phyloP scores from a whole-genome alignment of 2,329 filamentous ascomycete species.

The Calonectria multiphialidica region DNA sequence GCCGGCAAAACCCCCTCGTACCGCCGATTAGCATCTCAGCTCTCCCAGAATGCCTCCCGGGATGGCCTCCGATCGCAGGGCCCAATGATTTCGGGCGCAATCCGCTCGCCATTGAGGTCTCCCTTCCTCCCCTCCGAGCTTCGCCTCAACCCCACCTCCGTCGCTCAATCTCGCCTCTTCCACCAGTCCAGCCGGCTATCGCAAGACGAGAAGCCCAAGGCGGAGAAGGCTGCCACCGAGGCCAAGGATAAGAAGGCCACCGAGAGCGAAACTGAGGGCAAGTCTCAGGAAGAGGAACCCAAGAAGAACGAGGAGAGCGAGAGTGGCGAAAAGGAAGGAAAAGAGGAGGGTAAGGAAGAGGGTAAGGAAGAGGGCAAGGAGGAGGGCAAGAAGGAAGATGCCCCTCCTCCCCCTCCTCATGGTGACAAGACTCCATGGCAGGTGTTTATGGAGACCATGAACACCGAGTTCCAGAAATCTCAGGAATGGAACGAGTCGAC shows the following conservation, averaged over 20 bases:
- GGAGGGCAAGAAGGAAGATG: conserved; percentile 74
- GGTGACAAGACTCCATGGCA: conserved; percentile 99
- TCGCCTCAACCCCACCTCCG: conserved; percentile 48
- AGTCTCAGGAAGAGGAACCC: conserved; percentile 57
- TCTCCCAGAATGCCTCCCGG: conserved; percentile 44
- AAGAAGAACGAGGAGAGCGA: conserved; percentile 56
- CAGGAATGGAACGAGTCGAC: conserved; percentile 99
- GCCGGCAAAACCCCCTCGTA: conserved; percentile 61
- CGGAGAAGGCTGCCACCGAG: conserved; percentile 50
- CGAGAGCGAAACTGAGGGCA: conserved; percentile 45
- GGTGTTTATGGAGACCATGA: conserved; percentile 97
- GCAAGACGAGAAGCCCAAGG: conserved; percentile 52
- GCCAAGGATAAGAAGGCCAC: conserved; percentile 55
- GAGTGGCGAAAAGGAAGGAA: conserved; percentile 49
- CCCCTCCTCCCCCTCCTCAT: conserved; percentile 91
- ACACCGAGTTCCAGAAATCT: conserved; percentile 92
- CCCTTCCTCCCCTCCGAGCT: conserved; percentile 55
- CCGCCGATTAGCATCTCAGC: conserved; percentile 58
- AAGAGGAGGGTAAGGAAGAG: conserved; percentile 62
- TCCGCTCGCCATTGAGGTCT: conserved; percentile 57
- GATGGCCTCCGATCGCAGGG: conserved; percentile 44
- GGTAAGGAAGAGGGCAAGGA: conserved; percentile 65
- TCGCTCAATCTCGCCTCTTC: conserved; percentile 46
- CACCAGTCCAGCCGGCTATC: conserved; percentile 46
- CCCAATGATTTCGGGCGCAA: conserved; percentile 42